Evolutionary conservation across 495 filamentous ascomycete genomes (phyloP), one percentile per base, ranked within the genome.

Genomic region (Xylaria telfairii): DNA sequence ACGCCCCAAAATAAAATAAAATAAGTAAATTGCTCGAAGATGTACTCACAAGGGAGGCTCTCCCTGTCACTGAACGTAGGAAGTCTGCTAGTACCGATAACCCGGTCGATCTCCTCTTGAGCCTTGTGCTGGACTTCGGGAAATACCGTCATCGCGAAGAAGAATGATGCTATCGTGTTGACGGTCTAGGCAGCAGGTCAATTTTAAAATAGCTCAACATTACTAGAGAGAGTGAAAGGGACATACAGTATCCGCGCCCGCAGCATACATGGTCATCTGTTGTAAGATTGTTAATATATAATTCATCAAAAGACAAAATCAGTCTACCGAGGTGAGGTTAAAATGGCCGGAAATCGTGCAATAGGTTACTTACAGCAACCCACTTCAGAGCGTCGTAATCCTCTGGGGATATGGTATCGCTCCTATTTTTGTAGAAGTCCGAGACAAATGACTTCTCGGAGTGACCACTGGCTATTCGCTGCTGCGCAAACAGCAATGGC

Each of bases 401-500:
- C 71, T 21, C 51, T 32, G 79, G 71, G 7, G 73, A 71, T 17
- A 67, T 1, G 39, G 83, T 78, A 21, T 78, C 78, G 30, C 80
- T 71, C 3, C 67, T 76, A 1, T 72, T 66, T 0, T 59, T 67
- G 3, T 72, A 61, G 1, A 78, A 51, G n/a, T 77, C 69, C 0
- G 78, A 74, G 5, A 82, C 63, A 56, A 78, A 85, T 0, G 80
- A 85, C 15, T 75, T 67, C 9, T 75, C 34, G 17, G 75, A 53
- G 1, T 53, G 64, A 1, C 77, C 75, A 15, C 73, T 49, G 0
- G 72, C 65, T 71, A 84, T 80, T 41, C 81, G 80, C 21, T 76
- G 62, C 60, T 79, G 80, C 7, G 83, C 82, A 65, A 85, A 85
- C 0, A 56, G 71, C 44, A 81, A 82, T n/a, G 85, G 84, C 1